Base-by-base conservation (phyloP, 2,329 filamentous ascomycete genomes). In the Fusarium foetens region DNA sequence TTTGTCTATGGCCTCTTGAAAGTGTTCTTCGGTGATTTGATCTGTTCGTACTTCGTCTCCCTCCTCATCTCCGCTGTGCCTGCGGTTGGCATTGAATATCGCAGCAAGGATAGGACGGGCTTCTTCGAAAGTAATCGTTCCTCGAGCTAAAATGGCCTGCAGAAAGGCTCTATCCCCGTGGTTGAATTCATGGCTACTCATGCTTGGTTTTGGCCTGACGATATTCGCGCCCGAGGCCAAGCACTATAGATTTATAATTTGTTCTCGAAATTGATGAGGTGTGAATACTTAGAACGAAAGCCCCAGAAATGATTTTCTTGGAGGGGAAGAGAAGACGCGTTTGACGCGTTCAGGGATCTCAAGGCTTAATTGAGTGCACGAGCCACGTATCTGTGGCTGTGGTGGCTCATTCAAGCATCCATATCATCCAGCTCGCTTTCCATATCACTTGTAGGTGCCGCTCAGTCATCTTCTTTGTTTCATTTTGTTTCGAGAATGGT, bases 141-240 rank as follows among this genome's bases (percentile, higher is more conserved):
- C 92, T 54, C 91, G 90, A 6, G 93, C 90, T 81, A 98, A 87
- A 74, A 99, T 91, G 53, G 93, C 93, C 82, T 99, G 96, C 1
- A 98, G 86, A 78, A 99, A 97, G 13, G 95, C 95, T 63, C 94
- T 92, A 80, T 98, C 93, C 69, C 87, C 87, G 79, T 97, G 85
- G 62, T 80, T 79, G 77, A 88, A 89, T 27, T 81, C 80, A 2
- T 72, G 70, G 6, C 77, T 77, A 16, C 82, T 53, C 23, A 80
- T 76, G 31, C 39, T 38, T 38, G 23, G 19, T 5, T 33, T 27
- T 23, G 10, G 23, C 39, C 78, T 77, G 39, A 81, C 72, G 71
- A 76, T 79, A 10, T 41, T 58, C 21, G 41, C 39, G 36, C 43
- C 51, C 25, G 16, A 33, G 35, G 23, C 21, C 23, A n/a, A 45